Percentiles rank a stretch among this genome's conserved stretches.
Conservation (phyloP, 768 basidiomycete genomes). For the Suillus clintonianus region DNA sequence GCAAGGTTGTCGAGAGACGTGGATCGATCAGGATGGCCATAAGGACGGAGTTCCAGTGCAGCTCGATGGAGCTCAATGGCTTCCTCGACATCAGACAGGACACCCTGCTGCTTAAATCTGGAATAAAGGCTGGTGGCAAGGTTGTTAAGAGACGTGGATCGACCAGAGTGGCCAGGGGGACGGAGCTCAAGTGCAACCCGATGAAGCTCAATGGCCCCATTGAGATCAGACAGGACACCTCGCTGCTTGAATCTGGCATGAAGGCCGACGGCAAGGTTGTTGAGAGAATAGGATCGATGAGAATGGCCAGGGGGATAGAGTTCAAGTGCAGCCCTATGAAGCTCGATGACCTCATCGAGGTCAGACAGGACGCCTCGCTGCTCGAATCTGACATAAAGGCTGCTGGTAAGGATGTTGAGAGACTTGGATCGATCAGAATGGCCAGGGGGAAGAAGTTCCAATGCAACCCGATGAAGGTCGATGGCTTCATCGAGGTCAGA, state of each 20-base stretch:
- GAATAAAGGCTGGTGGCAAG: background rate
- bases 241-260: too few relatives aligned
- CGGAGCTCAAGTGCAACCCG: too few relatives aligned
- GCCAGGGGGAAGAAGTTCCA: conserved; percentile 4
- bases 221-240: too few relatives aligned
- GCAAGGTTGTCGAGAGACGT: background rate
- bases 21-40: background rate
- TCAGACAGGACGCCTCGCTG: conserved; percentile 7
- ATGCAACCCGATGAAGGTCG: conserved; percentile 1
- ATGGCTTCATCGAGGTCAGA: conserved; percentile 11
- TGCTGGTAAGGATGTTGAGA: conserved; percentile 5
- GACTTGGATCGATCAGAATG: conserved; percentile 11
- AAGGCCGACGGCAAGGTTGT: too few relatives aligned
- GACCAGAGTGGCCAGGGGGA: background rate
- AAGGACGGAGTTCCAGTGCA: background rate
- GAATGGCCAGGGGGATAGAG: background rate
- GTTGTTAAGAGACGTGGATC: background rate
- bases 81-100: too few relatives aligned
- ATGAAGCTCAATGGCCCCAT: too few relatives aligned
- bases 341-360: conserved; percentile 14
- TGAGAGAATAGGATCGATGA: too few relatives aligned
- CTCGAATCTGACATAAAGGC: conserved; percentile 10
- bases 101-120: background rate
- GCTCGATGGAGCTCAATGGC: background rate
- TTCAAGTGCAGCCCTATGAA: background rate